Percentiles rank a stretch among this genome's conserved stretches.
Evolutionary conservation across 1,284 basidiomycete species (phyloP).

Genomic region (Irpex sp.): DNA sequence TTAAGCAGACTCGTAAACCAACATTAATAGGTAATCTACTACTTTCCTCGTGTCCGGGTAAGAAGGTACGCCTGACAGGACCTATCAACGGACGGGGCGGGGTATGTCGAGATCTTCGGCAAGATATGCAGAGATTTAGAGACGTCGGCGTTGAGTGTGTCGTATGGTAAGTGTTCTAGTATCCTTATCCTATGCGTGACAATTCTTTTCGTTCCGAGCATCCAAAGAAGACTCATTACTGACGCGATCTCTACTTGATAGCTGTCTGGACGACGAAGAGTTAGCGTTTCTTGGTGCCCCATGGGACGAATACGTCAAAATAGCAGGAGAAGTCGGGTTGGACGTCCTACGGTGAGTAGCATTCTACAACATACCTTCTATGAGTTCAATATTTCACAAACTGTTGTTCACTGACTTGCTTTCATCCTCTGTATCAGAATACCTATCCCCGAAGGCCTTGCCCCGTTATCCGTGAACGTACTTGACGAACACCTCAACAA

Average conservation of each 20-base stretch:
- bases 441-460: constrained; percentile 75
- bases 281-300: constrained; percentile 82
- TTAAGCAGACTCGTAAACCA: constrained; percentile 5
- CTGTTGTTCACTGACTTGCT: background rate
- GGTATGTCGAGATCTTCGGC: constrained; percentile 79
- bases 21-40: constrained; percentile 80
- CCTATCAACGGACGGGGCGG: constrained; percentile 79
- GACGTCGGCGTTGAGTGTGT: constrained; percentile 77
- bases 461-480: constrained; percentile 61
- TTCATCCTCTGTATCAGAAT: constrained; percentile 60
- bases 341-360: constrained; percentile 62
- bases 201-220: too few species aligned
- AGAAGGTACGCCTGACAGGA: constrained; percentile 88
- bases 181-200: background rate
- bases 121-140: constrained; percentile 79
- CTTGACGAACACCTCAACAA: constrained; percentile 73
- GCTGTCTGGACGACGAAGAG: constrained; percentile 84
- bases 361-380: background rate
- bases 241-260: constrained; percentile 25
- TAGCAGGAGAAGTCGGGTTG: constrained; percentile 63
- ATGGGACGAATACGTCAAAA: constrained; percentile 72
- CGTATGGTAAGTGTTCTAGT: constrained; percentile 61
- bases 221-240: background rate
- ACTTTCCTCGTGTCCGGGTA: constrained; percentile 93
- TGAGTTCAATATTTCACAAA: background rate